These are phyloP conservation scores for Cystofilobasidium macerans DNA, from an alignment of 768 basidiomycete species.

Conservation along the genomic window DNA sequence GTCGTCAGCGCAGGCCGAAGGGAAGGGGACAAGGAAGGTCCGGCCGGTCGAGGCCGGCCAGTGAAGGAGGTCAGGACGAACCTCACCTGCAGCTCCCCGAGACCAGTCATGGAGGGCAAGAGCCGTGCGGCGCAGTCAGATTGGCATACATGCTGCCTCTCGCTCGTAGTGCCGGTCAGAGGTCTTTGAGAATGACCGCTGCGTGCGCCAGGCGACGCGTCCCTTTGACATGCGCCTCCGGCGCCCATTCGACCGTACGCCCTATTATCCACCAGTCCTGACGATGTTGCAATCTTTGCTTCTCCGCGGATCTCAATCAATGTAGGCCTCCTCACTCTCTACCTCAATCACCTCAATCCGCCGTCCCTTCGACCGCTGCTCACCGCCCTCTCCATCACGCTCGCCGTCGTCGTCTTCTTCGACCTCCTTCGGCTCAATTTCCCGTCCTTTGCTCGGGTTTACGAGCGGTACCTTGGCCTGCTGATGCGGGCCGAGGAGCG, in stretches of 20 bases:
- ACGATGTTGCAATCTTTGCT: background rate
- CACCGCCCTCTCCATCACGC: conserved; percentile 51
- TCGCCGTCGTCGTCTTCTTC: conserved; percentile 58
- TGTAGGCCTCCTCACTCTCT: conserved; percentile 42
- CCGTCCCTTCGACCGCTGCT: conserved; percentile 49
- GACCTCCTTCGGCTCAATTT: conserved; percentile 64
- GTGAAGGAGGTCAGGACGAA: no score
- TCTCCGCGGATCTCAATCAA: background rate
- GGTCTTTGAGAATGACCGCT: no score
- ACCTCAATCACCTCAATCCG: conserved; percentile 47
- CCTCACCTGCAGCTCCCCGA: no score
- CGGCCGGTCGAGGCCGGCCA: background rate
- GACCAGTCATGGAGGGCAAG: no score
- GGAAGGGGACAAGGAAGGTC: background rate
- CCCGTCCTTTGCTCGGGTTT: conserved; percentile 47
- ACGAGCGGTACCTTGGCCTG: conserved; percentile 11
- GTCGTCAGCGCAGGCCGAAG: background rate
- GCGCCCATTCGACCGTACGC: no score
- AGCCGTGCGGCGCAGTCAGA: no score
- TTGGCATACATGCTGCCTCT: no score
- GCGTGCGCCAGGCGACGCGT: no score
- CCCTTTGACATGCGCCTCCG: no score
- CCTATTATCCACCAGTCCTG: no score
- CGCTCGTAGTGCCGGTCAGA: no score
- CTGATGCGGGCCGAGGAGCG: conserved; percentile 20